Evolutionary conservation across 208 protist genomes (phyloP), one percentile per base, ranked within the genome.

Genomic region (Crithidia bombi): DNA sequence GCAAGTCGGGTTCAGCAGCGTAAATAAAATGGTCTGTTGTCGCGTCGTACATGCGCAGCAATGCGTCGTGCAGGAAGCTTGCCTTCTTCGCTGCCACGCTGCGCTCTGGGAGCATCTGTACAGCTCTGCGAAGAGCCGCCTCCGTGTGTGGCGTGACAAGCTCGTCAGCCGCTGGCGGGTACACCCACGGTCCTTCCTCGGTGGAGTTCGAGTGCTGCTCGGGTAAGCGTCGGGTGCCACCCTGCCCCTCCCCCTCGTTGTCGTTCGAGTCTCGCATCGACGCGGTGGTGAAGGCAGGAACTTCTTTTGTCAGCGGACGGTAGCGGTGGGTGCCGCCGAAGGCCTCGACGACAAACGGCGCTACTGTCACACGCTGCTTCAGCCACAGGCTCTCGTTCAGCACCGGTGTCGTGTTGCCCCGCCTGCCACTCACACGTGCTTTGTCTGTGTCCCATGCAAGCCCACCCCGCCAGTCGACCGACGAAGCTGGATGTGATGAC

Each of bases 1-100:
- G 23, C 25, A 69, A 33, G 1, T 30, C 65, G n/a, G 64, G 47
- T 12, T 59, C 26, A 32, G 49, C 25, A 30, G 58, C 21, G 52
- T 75, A 75, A 3, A 54, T 55, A 35, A 75, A 75, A 33, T 21
- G 44, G 23, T 75, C 62, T 2, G 26, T 49, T 17, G 38, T 62
- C 17, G 43, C 62, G n/a, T 75, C 62, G 55, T 75, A 75, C 28
- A 44, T 59, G 41, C 70, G 70, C 23, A 43, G 52, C 62, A 75
- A 12, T 7, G 62, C 70, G 35, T 65, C 65, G 54, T 75, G 62
- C 43, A 75, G 17, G 23, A 75, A 75, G 17, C 23, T 52, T 7
- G 70, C 70, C 5, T 56, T 64, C 26, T 47, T 51, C 12, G 23
- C 50, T 0, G 61, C 59, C 12, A 30, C 3, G 7, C 43, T 64